Conservation (phyloP, 148 eudicot species). For the Salicornia ramosissima region DNA sequence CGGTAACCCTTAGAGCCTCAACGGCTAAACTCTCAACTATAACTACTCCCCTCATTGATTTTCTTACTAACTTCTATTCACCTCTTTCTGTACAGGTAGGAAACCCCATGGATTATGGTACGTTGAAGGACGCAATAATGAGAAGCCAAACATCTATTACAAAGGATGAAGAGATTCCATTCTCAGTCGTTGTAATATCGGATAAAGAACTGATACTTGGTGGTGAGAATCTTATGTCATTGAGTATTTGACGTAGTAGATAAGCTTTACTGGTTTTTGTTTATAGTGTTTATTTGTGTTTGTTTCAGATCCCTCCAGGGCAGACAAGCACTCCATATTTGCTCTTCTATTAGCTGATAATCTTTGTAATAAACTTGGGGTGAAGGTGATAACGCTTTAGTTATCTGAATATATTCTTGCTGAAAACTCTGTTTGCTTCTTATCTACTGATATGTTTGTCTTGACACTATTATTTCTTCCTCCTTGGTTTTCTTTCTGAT, state of each 20-base stretch:
- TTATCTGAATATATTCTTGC: not conserved
- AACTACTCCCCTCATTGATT: not conserved
- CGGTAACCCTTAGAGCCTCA: constrained; percentile 40
- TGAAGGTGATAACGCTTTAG: constrained; percentile 46
- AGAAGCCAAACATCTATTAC: constrained; percentile 45
- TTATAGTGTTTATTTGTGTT: constrained; percentile 16
- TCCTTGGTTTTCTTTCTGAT: not conserved
- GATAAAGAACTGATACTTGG: constrained; percentile 67
- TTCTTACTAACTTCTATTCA: constrained; percentile 9
- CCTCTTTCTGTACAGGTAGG: constrained; percentile 50
- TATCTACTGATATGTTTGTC: not conserved
- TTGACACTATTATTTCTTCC: not conserved
- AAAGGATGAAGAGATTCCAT: constrained; percentile 54
- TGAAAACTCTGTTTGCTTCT: not conserved
- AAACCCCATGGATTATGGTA: constrained; percentile 75
- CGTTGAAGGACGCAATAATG: constrained; percentile 53
- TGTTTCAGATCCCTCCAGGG: constrained; percentile 70
- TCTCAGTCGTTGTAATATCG: constrained; percentile 74
- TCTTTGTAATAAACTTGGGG: constrained; percentile 66
- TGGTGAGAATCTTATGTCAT: constrained; percentile 39
- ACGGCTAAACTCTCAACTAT: not conserved
- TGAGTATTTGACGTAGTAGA: not conserved
- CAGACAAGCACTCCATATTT: constrained; percentile 89
- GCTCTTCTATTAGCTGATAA: constrained; percentile 89
- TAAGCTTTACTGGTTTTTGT: not conserved